Percentiles rank a stretch among this genome's conserved stretches.
Conservation (phyloP, 225 moss, liverwort and hornwort species). For the Thuidium tamariscinum region DNA sequence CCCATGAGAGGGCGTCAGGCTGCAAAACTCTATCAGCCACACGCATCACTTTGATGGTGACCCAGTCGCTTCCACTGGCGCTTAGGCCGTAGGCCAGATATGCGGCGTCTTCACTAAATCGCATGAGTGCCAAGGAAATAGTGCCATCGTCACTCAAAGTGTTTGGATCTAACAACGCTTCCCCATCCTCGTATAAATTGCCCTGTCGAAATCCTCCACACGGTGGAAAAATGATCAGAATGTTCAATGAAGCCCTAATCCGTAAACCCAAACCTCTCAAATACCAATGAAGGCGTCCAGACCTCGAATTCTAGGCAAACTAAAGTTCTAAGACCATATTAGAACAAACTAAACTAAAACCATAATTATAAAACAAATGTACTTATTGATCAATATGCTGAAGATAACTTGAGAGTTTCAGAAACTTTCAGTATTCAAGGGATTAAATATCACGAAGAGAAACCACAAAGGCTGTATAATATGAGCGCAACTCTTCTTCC, state of each 20-base stretch:
- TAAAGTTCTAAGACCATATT: background rate
- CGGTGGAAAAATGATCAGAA: background rate
- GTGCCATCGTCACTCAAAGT: conserved; percentile 79
- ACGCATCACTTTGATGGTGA: conserved; percentile 65
- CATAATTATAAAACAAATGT: background rate
- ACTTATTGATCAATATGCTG: background rate
- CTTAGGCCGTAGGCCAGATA: conserved; percentile 61
- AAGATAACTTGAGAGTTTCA: background rate
- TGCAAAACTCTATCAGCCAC: conserved; percentile 38
- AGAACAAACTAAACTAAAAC: background rate
- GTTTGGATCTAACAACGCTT: conserved; percentile 68
- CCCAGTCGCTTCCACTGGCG: conserved; percentile 81
- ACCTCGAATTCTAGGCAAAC: background rate
- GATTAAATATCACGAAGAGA: background rate
- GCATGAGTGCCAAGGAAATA: conserved; percentile 37
- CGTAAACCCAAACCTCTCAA: background rate
- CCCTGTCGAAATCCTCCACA: conserved; percentile 4
- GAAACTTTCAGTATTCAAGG: background rate
- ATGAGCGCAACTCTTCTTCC: background rate
- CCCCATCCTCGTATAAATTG: conserved; percentile 37
- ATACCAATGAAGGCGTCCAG: background rate
- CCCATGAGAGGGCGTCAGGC: conserved; percentile 64
- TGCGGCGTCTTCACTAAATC: conserved; percentile 47
- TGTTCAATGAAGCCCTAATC: background rate
- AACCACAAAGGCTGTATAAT: background rate